phyloP scores from a whole-genome alignment of 2,329 filamentous ascomycete genomes.

The Sclerotinia borealis region DNA sequence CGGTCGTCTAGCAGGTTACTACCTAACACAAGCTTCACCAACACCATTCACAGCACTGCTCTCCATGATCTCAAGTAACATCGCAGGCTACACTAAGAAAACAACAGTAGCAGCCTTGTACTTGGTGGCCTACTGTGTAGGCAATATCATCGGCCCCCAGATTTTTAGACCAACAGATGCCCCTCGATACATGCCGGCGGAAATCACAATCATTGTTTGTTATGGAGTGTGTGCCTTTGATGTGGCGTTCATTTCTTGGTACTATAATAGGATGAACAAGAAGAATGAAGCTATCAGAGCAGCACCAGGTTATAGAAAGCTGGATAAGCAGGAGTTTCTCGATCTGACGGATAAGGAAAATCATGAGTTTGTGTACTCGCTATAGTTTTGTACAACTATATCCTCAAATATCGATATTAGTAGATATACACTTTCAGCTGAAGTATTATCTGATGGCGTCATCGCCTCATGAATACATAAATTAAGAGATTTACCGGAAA shows the following conservation, averaged over 20 bases:
- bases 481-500: too few relatives aligned
- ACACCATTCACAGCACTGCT: conserved; percentile 37
- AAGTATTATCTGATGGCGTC: background rate
- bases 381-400: conserved; percentile 15
- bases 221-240: conserved; percentile 21
- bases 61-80: conserved; percentile 38
- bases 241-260: conserved; percentile 24
- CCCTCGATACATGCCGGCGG: conserved; percentile 35
- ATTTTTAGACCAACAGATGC: conserved; percentile 39
- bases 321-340: conserved; percentile 31
- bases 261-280: conserved; percentile 26
- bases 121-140: conserved; percentile 44
- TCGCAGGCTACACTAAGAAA: conserved; percentile 45
- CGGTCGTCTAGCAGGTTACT: conserved; percentile 36
- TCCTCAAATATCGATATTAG: background rate
- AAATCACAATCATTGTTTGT: conserved; percentile 43
- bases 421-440: background rate
- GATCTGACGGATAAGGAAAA: conserved; percentile 33
- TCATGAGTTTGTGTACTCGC: conserved; percentile 30
- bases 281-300: conserved; percentile 23
- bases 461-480: background rate
- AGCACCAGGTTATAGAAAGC: conserved; percentile 23
- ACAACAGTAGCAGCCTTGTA: conserved; percentile 42
- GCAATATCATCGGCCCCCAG: conserved; percentile 45
- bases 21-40: conserved; percentile 51